A percentile compares a stretch with the other conserved stretches of the same genome.
Evolutionary conservation across 768 basidiomycete species (phyloP).

Genomic region (Calocybe indica): DNA sequence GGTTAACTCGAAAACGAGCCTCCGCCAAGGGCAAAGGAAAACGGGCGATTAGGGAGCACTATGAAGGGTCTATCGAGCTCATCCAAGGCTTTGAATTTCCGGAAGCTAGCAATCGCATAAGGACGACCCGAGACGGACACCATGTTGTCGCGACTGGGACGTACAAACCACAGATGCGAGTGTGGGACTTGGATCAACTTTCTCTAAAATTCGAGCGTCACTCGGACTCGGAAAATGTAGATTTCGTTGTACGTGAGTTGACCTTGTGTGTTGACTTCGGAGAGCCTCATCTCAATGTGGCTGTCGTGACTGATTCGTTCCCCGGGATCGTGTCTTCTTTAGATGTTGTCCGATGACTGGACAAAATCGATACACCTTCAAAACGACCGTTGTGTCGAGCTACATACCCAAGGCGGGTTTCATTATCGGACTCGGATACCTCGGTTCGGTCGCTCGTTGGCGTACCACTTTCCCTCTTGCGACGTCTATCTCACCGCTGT

Average conservation of each 20-base stretch:
- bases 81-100: slow-evolving; percentile 97
- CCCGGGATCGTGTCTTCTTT: slow-evolving; percentile 4
- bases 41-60: slow-evolving; percentile 59
- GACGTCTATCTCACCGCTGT: slow-evolving; percentile 83
- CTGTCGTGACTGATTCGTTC: not conserved
- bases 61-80: slow-evolving; percentile 84
- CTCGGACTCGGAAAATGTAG: slow-evolving; percentile 94
- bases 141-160: slow-evolving; percentile 93
- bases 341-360: slow-evolving; percentile 98
- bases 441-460: slow-evolving; percentile 85
- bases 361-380: slow-evolving; percentile 97
- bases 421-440: slow-evolving; percentile 94
- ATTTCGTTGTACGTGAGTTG: slow-evolving; percentile 87
- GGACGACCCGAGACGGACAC: slow-evolving; percentile 86
- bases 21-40: slow-evolving; percentile 59
- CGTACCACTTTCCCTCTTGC: slow-evolving; percentile 92
- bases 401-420: slow-evolving; percentile 91
- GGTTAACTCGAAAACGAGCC: slow-evolving; percentile 75
- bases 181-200: slow-evolving; percentile 92
- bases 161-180: slow-evolving; percentile 96
- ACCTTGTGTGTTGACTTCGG: slow-evolving; percentile 5
- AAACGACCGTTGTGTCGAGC: slow-evolving; percentile 88
- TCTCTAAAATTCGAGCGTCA: slow-evolving; percentile 95
- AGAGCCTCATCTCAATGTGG: slow-evolving; percentile 1
- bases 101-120: slow-evolving; percentile 89